Evolutionary conservation across 345 rosid species (phyloP), one percentile per base, ranked within the genome.

Genomic region (Bretschneidera sinensis): DNA sequence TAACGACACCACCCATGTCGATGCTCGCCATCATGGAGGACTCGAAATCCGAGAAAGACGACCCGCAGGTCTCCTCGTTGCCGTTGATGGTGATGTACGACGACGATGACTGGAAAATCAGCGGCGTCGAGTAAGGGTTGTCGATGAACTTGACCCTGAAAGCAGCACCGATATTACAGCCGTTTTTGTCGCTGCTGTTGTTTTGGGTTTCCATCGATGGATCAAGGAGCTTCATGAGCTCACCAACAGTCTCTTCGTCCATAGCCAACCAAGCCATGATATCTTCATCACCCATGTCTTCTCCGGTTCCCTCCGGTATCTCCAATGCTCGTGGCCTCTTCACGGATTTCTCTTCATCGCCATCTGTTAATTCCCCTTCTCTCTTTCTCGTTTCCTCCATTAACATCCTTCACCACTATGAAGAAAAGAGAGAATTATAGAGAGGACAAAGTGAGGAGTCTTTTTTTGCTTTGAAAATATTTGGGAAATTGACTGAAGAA

Each of bases 11-110:
- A 0, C 79, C 57, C 31, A 69, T 75, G 74, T 90, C 95, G 53
- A 90, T 77, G 65, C 90, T 85, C 1, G 85, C 92, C 97, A 90
- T 90, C 24, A 74, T 78, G 10, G 89, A 79, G n/a, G 85, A 80
- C 55, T 83, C 85, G 43, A 71, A 66, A 51, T 82, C 92, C 6
- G 97, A 85, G 49, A 81, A 90, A 21, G 97, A 90, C 15, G 97
- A 79, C 0, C 97, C 97, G 67, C 95, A 90, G 67, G 76, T 85
- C 76, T 90, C 95, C 54, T 90, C 97, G 74, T 90, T 87, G 49
- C 84, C 90, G 83, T 90, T 82, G 70, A 87, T 87, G 61, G 97
- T 90, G 54, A 87, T 49, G 78, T 78, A 85, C 4, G 86, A 80
- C 19, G 87, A 78, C 6, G 79, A 85, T 2, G 84, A 75, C 76